Base-by-base conservation (phyloP, 352 stramenopile genomes). In the Pythium pyrilobum region DNA sequence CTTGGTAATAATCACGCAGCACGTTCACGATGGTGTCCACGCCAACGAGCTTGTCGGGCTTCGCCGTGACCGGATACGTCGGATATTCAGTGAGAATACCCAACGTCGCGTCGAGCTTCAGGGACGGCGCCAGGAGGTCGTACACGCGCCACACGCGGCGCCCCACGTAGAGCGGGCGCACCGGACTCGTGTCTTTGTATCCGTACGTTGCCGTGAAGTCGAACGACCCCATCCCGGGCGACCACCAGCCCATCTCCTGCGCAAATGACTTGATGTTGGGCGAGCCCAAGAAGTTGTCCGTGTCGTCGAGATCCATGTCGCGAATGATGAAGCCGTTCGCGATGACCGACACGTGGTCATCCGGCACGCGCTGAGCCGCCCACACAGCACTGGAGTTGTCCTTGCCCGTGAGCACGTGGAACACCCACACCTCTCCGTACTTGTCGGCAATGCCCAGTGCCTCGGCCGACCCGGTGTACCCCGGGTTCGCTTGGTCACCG, bases 271-370 rank as follows among this genome's bases (percentile, higher is more conserved):
- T 69, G 37, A 96, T 64, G 60, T 90, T 96, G 10, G 66, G 38
- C 34, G 79, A 94, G 39, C 83, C 86, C 29, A 97, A 39, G 58
- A 89, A 96, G 34, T 79, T 71, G 40, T 90, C 72, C 16, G 64
- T 50, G 52, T 96, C 70, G 24, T 68, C 44, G 10, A 75, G 64
- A 64, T 86, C 53, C 40, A 97, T 75, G 47, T 92, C 61, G 21
- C 85, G 77, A 62, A 97, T 96, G 28, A 90, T 71, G 65, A 97
- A 97, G 48, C 85, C 78, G 52, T 97, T 97, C 1, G 89, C 85
- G 32, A 97, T 73, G 10, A 89, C 81, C 3, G 85, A 68, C 25
- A 97, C 69, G 46, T 93, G 70, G 45, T 84, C 72, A 27, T 92
- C 77, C 2, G 81, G 85, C n/a, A 97, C 72, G 29, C 81, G 73